phyloP scores from a whole-genome alignment of 164 flowering plant species.

The Macadamia tetraphylla region DNA sequence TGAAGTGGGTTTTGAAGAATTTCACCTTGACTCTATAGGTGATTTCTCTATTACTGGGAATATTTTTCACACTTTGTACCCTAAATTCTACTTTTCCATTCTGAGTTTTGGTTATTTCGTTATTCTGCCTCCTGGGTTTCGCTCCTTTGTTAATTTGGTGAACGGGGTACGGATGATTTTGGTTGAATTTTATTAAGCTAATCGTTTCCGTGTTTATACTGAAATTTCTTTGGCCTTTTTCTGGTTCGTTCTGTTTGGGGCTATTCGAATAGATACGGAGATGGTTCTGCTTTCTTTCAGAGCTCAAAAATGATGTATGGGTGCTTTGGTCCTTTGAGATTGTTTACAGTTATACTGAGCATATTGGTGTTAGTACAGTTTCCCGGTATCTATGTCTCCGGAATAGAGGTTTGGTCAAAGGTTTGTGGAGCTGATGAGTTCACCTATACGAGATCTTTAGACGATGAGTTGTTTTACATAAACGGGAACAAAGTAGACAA shows the following conservation, averaged over 20 bases:
- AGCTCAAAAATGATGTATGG: slow-evolving; percentile 5
- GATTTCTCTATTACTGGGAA: not conserved
- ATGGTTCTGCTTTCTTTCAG: slow-evolving; percentile 9
- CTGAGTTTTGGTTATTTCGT: slow-evolving; percentile 1
- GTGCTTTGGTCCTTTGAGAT: slow-evolving; percentile 12
- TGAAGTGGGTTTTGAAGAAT: slow-evolving; percentile 11
- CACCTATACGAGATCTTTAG: slow-evolving; percentile 23
- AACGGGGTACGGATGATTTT: slow-evolving; percentile 11
- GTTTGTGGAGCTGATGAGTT: slow-evolving; percentile 30
- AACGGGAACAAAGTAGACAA: slow-evolving; percentile 41
- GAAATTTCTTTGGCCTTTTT: no score
- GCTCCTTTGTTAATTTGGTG: slow-evolving; percentile 11
- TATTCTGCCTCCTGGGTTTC: slow-evolving; percentile 8
- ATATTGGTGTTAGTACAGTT: slow-evolving; percentile 31
- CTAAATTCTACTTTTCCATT: not conserved
- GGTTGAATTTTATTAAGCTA: slow-evolving; percentile 6
- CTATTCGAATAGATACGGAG: not conserved
- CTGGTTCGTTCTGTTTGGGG: not conserved
- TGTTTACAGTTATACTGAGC: slow-evolving; percentile 18
- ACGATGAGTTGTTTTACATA: slow-evolving; percentile 29
- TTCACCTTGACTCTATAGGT: not conserved
- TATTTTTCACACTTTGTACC: not conserved
- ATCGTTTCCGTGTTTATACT: not conserved
- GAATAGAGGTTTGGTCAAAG: slow-evolving; percentile 18
- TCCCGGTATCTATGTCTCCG: slow-evolving; percentile 22